Conservation (phyloP, 1,139 yeast species). For the Magnusiomyces ingens region DNA sequence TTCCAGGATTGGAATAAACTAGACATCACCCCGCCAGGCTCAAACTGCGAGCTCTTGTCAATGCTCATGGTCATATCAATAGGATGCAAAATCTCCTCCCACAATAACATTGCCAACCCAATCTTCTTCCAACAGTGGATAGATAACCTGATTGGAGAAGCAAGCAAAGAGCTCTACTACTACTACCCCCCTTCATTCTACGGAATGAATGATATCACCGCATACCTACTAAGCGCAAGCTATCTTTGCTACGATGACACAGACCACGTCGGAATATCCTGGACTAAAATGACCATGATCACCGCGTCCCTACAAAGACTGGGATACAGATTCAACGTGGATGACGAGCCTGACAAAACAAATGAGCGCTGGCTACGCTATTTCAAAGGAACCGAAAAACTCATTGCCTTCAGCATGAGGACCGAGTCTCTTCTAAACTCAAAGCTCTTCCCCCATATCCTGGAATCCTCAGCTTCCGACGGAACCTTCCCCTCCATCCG, state of each 20-base stretch:
- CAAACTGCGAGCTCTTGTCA: not conserved
- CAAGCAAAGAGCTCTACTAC: not conserved
- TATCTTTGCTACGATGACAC: not conserved
- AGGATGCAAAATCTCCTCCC: not conserved
- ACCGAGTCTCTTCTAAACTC: not conserved
- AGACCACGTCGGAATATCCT: not conserved
- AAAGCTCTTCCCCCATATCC: not conserved
- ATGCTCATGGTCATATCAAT: not conserved
- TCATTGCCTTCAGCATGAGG: constrained; percentile 2
- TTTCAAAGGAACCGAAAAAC: constrained; percentile 1
- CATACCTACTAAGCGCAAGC: not conserved
- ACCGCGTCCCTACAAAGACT: constrained; percentile 3
- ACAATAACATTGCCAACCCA: not conserved
- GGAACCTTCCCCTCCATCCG: not conserved
- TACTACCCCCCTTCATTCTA: not conserved
- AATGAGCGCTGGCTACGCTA: not conserved
- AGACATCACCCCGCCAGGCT: not conserved
- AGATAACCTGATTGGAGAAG: not conserved
- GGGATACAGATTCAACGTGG: not conserved
- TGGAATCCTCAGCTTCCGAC: not conserved
- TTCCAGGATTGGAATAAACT: not conserved
- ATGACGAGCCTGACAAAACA: not conserved
- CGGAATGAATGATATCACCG: constrained; percentile 1
- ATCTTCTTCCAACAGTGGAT: not conserved
- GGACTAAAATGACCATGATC: constrained; percentile 3